A percentile compares a stretch with the other conserved stretches of the same genome.
These are phyloP conservation scores for Aspergillus vadensis DNA, from an alignment of 2,329 filamentous ascomycete genomes.

Conservation along the genomic window DNA sequence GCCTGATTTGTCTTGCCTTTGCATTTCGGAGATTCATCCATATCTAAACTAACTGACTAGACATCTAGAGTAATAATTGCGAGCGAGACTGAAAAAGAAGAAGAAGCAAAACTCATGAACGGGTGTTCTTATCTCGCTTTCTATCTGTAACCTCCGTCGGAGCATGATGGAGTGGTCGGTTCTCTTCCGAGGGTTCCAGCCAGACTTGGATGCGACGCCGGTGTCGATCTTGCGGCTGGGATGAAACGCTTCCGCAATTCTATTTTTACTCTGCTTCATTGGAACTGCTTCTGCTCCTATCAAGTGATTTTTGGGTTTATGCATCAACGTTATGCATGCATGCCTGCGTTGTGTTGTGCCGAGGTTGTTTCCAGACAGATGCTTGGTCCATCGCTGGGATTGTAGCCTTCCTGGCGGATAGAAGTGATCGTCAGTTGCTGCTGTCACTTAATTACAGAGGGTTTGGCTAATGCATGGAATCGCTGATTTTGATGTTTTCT, in stretches of 20 bases:
- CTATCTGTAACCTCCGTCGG: background rate
- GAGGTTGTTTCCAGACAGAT: background rate
- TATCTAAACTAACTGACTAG: background rate
- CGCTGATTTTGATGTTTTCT: background rate
- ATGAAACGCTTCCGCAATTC: background rate
- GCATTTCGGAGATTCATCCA: background rate
- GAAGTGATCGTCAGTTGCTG: background rate
- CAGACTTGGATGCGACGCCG: background rate
- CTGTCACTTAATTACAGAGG: background rate
- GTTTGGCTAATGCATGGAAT: background rate
- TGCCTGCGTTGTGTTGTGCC: background rate
- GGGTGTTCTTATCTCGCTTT: background rate
- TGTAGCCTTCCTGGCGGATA: background rate
- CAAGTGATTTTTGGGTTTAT: too few species aligned
- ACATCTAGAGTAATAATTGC: background rate
- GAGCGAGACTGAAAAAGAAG: background rate
- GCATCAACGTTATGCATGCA: background rate
- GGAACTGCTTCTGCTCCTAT: too few species aligned
- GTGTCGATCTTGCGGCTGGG: background rate
- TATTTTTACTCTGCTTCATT: background rate
- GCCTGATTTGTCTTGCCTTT: too few species aligned
- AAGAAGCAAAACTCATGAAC: background rate
- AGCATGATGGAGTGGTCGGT: background rate
- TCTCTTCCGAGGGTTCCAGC: background rate
- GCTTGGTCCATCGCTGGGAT: background rate